Evolutionary conservation across 768 basidiomycete species (phyloP).

Genomic region (Tulasnella sp.): DNA sequence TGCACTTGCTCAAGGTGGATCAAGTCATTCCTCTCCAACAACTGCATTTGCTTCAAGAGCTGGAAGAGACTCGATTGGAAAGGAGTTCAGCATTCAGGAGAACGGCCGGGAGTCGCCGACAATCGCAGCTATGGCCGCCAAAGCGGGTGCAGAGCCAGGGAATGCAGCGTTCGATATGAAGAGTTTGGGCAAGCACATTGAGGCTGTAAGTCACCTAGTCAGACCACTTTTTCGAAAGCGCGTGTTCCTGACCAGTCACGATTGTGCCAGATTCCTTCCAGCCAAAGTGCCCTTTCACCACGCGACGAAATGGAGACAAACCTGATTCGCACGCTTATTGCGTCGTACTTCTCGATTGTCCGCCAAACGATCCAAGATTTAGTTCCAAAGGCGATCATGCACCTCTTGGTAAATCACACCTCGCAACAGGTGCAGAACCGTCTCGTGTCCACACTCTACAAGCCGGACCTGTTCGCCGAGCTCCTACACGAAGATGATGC

Average conservation of each 20-base stretch:
- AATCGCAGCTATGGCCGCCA: constrained; percentile 36
- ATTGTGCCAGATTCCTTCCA: constrained; percentile 40
- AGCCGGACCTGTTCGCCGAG: constrained; percentile 72
- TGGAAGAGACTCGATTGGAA: constrained; percentile 16
- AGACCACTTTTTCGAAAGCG: not conserved
- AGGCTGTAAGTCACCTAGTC: constrained; percentile 63
- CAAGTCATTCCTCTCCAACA: not conserved
- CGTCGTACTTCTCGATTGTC: constrained; percentile 92
- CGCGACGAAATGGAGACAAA: constrained; percentile 96
- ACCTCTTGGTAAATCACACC: constrained; percentile 93
- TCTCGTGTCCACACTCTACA: constrained; percentile 89
- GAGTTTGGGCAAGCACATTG: constrained; percentile 93
- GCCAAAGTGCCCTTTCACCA: constrained; percentile 58
- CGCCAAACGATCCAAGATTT: constrained; percentile 96
- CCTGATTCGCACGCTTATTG: constrained; percentile 89
- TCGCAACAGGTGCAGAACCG: constrained; percentile 95
- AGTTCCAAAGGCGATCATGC: constrained; percentile 98
- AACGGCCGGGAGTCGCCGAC: constrained; percentile 26
- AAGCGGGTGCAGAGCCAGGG: constrained; percentile 56
- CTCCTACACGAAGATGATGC: constrained; percentile 93
- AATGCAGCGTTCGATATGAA: constrained; percentile 97
- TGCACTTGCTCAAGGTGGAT: not conserved
- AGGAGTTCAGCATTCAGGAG: constrained; percentile 12
- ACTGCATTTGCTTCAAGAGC: not conserved
- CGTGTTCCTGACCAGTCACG: not conserved